Evolutionary conservation across 371 early-diverging fungal species (phyloP).

Genomic region (Mucor mucedo): DNA sequence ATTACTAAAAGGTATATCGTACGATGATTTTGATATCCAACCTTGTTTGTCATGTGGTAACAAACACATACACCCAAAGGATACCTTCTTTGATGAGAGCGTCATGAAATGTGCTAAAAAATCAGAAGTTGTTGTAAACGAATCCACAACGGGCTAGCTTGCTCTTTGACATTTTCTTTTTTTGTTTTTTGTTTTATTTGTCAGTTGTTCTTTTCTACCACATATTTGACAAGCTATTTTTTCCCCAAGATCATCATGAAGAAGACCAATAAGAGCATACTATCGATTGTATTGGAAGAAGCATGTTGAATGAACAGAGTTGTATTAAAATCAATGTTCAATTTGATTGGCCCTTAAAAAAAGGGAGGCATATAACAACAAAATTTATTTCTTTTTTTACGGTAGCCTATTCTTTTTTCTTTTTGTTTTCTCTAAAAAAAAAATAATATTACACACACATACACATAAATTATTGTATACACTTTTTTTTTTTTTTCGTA

Average conservation of each 20-base stretch:
- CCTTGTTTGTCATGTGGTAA: conserved; percentile 68
- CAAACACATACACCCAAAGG: conserved; percentile 71
- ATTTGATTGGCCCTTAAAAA: conserved; percentile 14
- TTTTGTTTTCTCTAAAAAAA: not conserved
- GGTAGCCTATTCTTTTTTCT: conserved; percentile 1
- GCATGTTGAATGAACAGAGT: too few relatives aligned
- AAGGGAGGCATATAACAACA: conserved; percentile 1
- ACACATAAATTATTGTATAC: not conserved
- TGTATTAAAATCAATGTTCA: too few relatives aligned
- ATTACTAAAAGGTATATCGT: conserved; percentile 58
- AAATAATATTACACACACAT: not conserved
- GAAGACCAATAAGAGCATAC: too few relatives aligned
- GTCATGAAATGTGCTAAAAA: too few relatives aligned
- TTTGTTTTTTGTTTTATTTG: too few relatives aligned
- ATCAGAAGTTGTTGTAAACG: too few relatives aligned
- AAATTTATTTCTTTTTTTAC: conserved; percentile 2
- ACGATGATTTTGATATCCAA: conserved; percentile 75
- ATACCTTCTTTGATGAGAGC: conserved; percentile 80
- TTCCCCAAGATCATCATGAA: too few relatives aligned
- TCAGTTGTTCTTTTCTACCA: too few relatives aligned
- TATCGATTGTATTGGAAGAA: too few relatives aligned
- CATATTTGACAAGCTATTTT: too few relatives aligned
- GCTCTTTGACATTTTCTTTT: too few relatives aligned
- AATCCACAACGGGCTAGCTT: too few relatives aligned
- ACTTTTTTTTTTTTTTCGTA: conserved; percentile 2